These are phyloP conservation scores for Dendrocalamus sinicus DNA, from an alignment of 176 grass and related monocot species.

Conservation along the genomic window DNA sequence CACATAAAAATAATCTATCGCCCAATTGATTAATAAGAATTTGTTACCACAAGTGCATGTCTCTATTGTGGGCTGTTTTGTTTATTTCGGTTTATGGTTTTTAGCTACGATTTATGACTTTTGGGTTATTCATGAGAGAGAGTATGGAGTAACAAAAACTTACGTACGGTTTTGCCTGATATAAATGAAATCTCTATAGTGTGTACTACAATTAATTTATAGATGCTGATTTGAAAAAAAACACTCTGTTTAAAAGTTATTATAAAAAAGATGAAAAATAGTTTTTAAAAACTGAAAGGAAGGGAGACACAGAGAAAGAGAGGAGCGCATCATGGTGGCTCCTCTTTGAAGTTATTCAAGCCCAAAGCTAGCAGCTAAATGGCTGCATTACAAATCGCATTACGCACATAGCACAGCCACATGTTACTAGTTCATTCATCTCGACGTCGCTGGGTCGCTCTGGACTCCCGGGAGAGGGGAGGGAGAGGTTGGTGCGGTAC, in stretches of 20 bases:
- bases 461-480: background rate
- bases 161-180: too few species aligned
- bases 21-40: background rate
- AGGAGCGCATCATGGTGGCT: constrained; percentile 58
- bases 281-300: too few species aligned
- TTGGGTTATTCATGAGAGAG: too few species aligned
- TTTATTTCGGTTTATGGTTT: too few species aligned
- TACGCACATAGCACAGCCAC: constrained; percentile 16
- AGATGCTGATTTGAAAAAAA: too few species aligned
- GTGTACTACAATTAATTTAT: too few species aligned
- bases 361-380: constrained; percentile 47
- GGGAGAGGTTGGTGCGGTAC: constrained; percentile 16
- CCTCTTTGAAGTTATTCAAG: constrained; percentile 76
- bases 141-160: too few species aligned
- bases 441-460: background rate
- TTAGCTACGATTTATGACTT: too few species aligned
- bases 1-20: too few species aligned
- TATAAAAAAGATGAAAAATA: too few species aligned
- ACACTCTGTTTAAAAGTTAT: too few species aligned
- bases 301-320: background rate
- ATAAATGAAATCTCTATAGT: too few species aligned
- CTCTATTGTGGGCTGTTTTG: constrained; percentile 23
- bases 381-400: constrained; percentile 52
- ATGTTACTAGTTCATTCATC: constrained; percentile 10
- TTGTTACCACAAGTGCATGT: constrained; percentile 31